Base-by-base conservation (phyloP, 495 filamentous ascomycete genomes). In the Penicillium arizonense region DNA sequence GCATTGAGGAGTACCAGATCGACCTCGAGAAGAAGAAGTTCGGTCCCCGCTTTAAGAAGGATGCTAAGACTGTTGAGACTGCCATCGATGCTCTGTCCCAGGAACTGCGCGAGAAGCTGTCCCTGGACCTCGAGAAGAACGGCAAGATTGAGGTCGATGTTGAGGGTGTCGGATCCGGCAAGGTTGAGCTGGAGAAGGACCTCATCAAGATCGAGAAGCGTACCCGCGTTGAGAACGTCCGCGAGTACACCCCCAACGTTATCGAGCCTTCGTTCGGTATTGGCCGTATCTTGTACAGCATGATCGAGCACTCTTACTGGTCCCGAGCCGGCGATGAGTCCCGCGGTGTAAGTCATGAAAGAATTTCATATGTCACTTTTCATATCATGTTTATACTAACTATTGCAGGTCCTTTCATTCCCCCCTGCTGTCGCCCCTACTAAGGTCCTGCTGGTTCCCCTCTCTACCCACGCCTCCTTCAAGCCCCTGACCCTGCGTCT, bases 241-340 rank as follows among this genome's bases (percentile, higher is more conserved):
- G 89, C 53, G 87, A 91, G 64, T 91, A 87, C 72, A 90, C 83
- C 1, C 89, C 89, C 24, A 91, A 90, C 57, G 87, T 93, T 24
- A 91, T 93, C 50, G 88, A 93, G 72, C 89, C 89, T 1, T 91
- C 88, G 8, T 93, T 93, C 62, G 88, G 89, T 71, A 89, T 93
- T 57, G 88, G 89, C 43, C 80, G 88, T 44, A 90, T 91, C 34
- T 65, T 92, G 43, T 91, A 90, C 74, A 82, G 82, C 56, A 69
- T 91, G 59, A 82, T 90, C 47, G 88, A 93, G 72, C 89, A 93
- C 67, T 78, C 77, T 57, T 91, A 87, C 77, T 93, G 87, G 88
- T 82, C 78, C 28, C 79, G 87, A 40, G 73, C 78, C 40, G 80
- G 79, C 35, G 83, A 85, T 57, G 80, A 81, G 49, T 82, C 82